Base-by-base conservation (phyloP, 306 rosid species). In the Prunus padus region DNA sequence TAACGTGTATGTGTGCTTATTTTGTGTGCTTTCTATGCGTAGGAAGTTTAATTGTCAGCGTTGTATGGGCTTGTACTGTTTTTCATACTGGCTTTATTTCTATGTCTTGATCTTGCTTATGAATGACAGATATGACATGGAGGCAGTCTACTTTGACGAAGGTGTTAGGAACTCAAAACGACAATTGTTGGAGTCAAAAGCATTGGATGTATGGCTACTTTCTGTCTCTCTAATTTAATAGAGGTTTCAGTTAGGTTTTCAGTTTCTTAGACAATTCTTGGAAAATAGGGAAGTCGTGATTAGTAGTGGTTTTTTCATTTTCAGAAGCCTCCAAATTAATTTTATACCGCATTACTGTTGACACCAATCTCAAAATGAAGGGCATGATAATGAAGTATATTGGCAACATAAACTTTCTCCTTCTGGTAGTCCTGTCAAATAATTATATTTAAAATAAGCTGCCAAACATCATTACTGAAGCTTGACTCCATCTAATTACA, bases 171-270 rank as follows among this genome's bases (percentile, higher is more conserved):
- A 82, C 63, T 84, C 90, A 65, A 94, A 87, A 82, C 84, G 93
- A 78, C 80, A 78, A 44, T 91, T 88, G 42, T 76, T 94, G 65
- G 89, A 82, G 77, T 80, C 84, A 52, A 86, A 77, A 78, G 84
- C 83, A 25, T 83, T 90, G 83, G 87, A 87, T 74, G 97, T 92
- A 88, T 59, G 97, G 94, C 51, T 96, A 84, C 80, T 80, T 88
- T 60, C 88, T 81, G 75, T 71, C 68, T 84, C 90, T 54, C 59
- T 54, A 64, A 18, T 10, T 54, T 59, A 44, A 59, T 45, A 16
- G 44, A 25, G 28, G 8, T 9, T 37, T 2, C 26, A 11, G 69
- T 45, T 72, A 59, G 1, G 57, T 44, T 60, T 26, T 20, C 56
- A 59, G 44, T 25, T 60, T 61, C 66, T 9, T 3, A 23, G 67